Base-by-base conservation (phyloP, 768 basidiomycete genomes). In the Clavulina sp. region DNA sequence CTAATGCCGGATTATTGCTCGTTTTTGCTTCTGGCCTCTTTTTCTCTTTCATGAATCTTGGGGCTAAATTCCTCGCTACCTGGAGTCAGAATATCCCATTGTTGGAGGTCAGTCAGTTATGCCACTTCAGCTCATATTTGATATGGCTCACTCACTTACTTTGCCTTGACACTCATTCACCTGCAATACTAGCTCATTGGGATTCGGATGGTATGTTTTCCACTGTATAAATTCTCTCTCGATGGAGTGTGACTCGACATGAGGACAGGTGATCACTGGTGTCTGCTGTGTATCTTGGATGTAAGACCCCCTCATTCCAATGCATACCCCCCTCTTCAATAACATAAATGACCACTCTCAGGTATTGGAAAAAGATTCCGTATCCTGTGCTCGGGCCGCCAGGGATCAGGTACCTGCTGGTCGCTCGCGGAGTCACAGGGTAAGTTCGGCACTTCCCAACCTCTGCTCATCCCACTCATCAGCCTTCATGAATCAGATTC, bases 371-470 rank as follows among this genome's bases (percentile, higher is more conserved):
- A 46, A 66, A 65, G 28, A 66, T 77, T 4, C 69, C 68, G 2
- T 67, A 87, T 59, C 81, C 82, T 0, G 62, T 78, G 26, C 58
- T 80, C 0, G 85, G 84, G 1, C 85, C 84, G 0, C 76, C 77
- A 43, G 81, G 71, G 1, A 74, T 87, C 3, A 69, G 84, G 31
- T 52, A 66, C 3, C 63, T 83, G 5, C 66, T 86, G 3, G 63
- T 71, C 1, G 61, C 70, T 13, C 68, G 84, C 56, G 83, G 83
- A 0, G 63, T 81, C 53, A 65, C 71, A n/a, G 84, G 83, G 75
- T 81, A 52, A 41, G 70, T 59, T 19, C 21, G 1, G n/a, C n/a
- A n/a, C n/a, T 4, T 28, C 6, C 18, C n/a, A n/a, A n/a, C n/a
- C n/a, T n/a, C n/a, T n/a, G n/a, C n/a, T n/a, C n/a, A n/a, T n/a